These are phyloP conservation scores for Parasitella parasitica DNA, from an alignment of 371 early-diverging fungal species.

Conservation along the genomic window DNA sequence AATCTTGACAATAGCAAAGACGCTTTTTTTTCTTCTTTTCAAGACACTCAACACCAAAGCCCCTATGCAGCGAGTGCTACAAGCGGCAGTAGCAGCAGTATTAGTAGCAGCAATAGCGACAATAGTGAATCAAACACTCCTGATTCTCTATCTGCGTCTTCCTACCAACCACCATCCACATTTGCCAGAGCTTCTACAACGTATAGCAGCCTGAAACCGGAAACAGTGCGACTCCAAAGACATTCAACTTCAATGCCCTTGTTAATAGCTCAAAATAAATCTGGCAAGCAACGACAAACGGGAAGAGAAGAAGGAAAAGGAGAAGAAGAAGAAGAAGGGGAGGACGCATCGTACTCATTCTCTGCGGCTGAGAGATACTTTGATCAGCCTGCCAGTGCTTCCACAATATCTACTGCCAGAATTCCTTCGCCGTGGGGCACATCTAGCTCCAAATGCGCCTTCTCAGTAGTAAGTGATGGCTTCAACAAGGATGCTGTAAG, in stretches of 20 bases:
- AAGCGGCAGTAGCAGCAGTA: neutral
- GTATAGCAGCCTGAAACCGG: too few relatives aligned
- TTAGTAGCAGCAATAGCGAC: neutral
- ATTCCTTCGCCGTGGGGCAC: conserved; percentile 25
- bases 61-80: neutral
- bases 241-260: neutral
- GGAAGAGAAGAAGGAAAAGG: neutral
- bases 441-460: neutral
- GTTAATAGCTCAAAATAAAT: neutral
- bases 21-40: neutral
- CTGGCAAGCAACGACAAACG: neutral
- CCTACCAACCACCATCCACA: neutral
- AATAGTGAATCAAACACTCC: neutral
- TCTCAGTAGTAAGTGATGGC: neutral
- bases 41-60: neutral
- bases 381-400: conserved; percentile 2
- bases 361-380: conserved; percentile 12
- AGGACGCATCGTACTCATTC: neutral
- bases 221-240: neutral
- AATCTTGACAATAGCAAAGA: neutral
- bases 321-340: neutral
- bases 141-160: neutral
- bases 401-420: neutral
- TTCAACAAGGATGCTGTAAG: neutral
- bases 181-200: neutral